Conservation (phyloP, 140 eudicot genomes). For the Bidens hawaiensis region DNA sequence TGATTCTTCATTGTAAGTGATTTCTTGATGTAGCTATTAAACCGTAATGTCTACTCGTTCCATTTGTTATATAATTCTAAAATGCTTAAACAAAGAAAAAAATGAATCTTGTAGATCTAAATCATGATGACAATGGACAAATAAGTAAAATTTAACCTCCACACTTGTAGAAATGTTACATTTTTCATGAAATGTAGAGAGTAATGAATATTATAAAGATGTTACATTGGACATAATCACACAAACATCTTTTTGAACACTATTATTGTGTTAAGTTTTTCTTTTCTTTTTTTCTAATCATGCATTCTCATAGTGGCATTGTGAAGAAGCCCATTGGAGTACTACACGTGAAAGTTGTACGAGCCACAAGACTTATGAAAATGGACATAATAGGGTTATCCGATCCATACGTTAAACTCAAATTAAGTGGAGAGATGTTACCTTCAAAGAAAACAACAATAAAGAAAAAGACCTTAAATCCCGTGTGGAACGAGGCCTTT, state of each 20-base stretch:
- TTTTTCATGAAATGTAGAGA: not conserved
- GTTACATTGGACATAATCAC: not conserved
- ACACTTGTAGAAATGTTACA: not conserved
- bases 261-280: not conserved
- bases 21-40: not conserved
- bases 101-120: not conserved
- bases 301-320: slow-evolving; percentile 34
- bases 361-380: slow-evolving; percentile 76
- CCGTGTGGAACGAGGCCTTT: slow-evolving; percentile 88
- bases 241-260: not conserved
- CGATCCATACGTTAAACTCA: slow-evolving; percentile 89
- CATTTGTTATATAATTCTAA: not conserved
- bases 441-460: slow-evolving; percentile 74
- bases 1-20: slow-evolving; percentile 72
- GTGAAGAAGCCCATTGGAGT: slow-evolving; percentile 85
- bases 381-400: slow-evolving; percentile 88
- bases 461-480: slow-evolving; percentile 77
- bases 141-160: not conserved
- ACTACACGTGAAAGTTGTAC: slow-evolving; percentile 75
- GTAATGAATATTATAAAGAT: not conserved
- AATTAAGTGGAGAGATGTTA: slow-evolving; percentile 60
- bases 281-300: not conserved
- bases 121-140: not conserved
- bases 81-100: not conserved
- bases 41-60: not conserved